Percentiles rank a stretch among this genome's conserved stretches.
Evolutionary conservation across 345 rosid genomes (phyloP).

Genomic region (Melaleuca alternifolia): DNA sequence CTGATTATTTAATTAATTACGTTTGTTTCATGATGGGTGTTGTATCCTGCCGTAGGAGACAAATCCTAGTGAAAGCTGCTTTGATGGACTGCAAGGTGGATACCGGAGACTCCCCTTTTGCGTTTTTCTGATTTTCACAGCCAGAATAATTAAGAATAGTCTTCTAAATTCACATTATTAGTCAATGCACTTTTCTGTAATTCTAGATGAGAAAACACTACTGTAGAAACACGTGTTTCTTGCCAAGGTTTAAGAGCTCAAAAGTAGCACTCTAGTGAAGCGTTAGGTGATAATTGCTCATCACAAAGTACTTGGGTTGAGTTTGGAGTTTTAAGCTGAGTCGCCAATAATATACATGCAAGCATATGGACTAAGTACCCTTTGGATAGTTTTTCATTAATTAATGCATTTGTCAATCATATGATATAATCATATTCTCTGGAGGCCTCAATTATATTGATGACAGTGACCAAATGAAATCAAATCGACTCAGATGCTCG

Average conservation of each 20-base stretch:
- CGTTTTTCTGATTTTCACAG: not conserved
- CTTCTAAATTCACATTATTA: not conserved
- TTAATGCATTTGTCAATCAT: not conserved
- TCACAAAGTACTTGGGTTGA: not conserved
- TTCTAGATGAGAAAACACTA: not conserved
- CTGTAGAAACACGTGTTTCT: not conserved
- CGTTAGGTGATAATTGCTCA: not conserved
- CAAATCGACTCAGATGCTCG: not conserved
- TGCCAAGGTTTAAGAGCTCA: not conserved
- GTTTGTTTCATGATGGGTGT: not conserved
- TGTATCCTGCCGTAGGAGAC: not conserved
- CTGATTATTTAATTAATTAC: not conserved
- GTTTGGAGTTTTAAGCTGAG: not conserved
- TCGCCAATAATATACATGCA: not conserved
- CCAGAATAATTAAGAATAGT: not conserved
- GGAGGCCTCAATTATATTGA: not conserved
- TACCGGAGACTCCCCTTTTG: constrained; percentile 8
- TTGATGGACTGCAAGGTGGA: constrained; percentile 12
- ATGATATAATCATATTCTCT: not conserved
- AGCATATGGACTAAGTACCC: not conserved
- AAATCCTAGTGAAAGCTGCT: not conserved
- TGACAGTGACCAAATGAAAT: not conserved
- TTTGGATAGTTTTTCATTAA: not conserved
- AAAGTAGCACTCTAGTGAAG: not conserved
- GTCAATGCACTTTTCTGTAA: not conserved